Conservation (phyloP, 2,329 filamentous ascomycete species). For the Didymella lethalis region DNA sequence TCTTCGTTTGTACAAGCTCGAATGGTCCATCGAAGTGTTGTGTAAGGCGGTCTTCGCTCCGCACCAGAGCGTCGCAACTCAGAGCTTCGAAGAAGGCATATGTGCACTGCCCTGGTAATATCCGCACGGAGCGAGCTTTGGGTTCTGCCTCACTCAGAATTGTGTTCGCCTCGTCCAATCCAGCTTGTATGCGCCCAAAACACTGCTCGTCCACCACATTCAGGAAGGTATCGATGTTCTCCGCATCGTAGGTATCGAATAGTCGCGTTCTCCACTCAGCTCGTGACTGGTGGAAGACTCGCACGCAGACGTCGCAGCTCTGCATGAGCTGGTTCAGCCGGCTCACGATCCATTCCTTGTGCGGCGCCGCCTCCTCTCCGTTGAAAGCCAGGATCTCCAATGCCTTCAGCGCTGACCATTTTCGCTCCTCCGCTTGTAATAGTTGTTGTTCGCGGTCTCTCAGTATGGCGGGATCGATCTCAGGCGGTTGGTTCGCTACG, state of each 20-base stretch:
- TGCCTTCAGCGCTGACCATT: slow-evolving; percentile 53
- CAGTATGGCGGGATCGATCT: slow-evolving; percentile 40
- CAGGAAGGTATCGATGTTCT: slow-evolving; percentile 56
- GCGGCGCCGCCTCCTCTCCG: slow-evolving; percentile 55
- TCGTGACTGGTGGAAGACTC: slow-evolving; percentile 57
- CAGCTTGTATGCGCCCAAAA: slow-evolving; percentile 53
- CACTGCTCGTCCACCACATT: slow-evolving; percentile 56
- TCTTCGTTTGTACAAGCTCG: slow-evolving; percentile 77
- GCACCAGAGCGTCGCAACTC: slow-evolving; percentile 81
- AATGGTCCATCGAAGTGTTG: slow-evolving; percentile 84
- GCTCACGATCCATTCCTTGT: slow-evolving; percentile 52
- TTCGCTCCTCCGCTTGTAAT: slow-evolving; percentile 51
- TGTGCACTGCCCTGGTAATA: slow-evolving; percentile 67
- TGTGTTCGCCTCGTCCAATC: slow-evolving; percentile 53
- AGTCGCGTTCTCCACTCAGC: slow-evolving; percentile 52
- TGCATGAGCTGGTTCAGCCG: slow-evolving; percentile 54
- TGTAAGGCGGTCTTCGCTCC: slow-evolving; percentile 61
- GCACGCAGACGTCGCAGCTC: slow-evolving; percentile 60
- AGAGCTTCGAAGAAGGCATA: slow-evolving; percentile 87
- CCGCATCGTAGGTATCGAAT: slow-evolving; percentile 54
- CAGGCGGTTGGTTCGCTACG: slow-evolving; percentile 37
- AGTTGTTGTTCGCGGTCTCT: slow-evolving; percentile 45
- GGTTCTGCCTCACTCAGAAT: slow-evolving; percentile 57
- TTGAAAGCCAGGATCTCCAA: slow-evolving; percentile 59
- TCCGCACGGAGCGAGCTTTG: slow-evolving; percentile 59